A percentile compares a stretch with the other conserved stretches of the same genome.
Evolutionary conservation across 2,329 filamentous ascomycete genomes (phyloP).

Genomic region (Alternaria tenuissima): DNA sequence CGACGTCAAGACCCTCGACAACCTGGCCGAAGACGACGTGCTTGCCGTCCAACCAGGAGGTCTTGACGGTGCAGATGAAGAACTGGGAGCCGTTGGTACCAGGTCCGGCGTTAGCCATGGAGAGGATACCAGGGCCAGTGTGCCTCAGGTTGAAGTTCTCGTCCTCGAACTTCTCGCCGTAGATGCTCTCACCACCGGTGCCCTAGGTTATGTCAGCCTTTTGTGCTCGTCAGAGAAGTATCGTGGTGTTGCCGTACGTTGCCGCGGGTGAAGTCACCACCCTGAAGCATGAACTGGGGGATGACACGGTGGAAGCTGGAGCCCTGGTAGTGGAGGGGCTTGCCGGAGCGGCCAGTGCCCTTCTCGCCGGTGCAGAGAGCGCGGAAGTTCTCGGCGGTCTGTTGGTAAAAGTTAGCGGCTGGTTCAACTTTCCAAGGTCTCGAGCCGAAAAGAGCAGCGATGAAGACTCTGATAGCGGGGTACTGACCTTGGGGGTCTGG

Average conservation of each 20-base stretch:
- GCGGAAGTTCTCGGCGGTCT: slow-evolving; percentile 96
- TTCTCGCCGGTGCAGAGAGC: slow-evolving; percentile 94
- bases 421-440: neutral
- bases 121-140: slow-evolving; percentile 88
- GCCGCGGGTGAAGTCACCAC: slow-evolving; percentile 93
- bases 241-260: slow-evolving; percentile 70
- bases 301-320: slow-evolving; percentile 94
- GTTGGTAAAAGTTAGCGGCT: slow-evolving; percentile 17
- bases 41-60: slow-evolving; percentile 80
- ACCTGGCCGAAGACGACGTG: slow-evolving; percentile 88
- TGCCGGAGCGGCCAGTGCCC: slow-evolving; percentile 80
- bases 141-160: slow-evolving; percentile 95
- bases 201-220: slow-evolving; percentile 28
- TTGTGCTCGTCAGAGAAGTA: neutral
- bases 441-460: neutral
- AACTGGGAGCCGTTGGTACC: slow-evolving; percentile 94
- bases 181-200: slow-evolving; percentile 92
- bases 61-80: slow-evolving; percentile 93
- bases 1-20: slow-evolving; percentile 35
- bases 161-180: slow-evolving; percentile 95
- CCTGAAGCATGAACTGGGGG: slow-evolving; percentile 98
- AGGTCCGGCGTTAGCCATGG: slow-evolving; percentile 96
- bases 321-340: slow-evolving; percentile 90
- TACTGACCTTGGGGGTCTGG: slow-evolving; percentile 71
- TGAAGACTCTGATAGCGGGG: slow-evolving; percentile 33